These are phyloP conservation scores for Tulasnella sp. DNA, from an alignment of 768 basidiomycete species.

Conservation along the genomic window DNA sequence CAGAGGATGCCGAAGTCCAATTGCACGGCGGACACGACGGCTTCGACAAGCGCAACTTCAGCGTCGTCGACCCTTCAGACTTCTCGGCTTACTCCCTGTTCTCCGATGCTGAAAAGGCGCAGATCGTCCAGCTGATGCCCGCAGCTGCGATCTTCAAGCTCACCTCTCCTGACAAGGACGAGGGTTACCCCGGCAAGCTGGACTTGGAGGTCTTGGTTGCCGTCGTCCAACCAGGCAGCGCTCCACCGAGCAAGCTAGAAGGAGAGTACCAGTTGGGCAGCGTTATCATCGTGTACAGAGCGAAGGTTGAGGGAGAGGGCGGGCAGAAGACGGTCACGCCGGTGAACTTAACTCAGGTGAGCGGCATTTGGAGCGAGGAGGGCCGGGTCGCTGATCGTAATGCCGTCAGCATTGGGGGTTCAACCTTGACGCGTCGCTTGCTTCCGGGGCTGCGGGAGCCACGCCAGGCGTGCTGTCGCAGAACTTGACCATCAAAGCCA, in stretches of 20 bases:
- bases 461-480: slow-evolving; percentile 58
- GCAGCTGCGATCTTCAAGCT: slow-evolving; percentile 59
- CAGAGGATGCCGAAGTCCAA: slow-evolving; percentile 52
- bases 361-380: slow-evolving; percentile 31
- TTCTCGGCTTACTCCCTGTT: slow-evolving; percentile 50
- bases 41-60: slow-evolving; percentile 64
- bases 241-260: slow-evolving; percentile 40
- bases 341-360: slow-evolving; percentile 74
- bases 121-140: slow-evolving; percentile 46
- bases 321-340: slow-evolving; percentile 60
- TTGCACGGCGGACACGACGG: slow-evolving; percentile 73
- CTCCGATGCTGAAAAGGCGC: slow-evolving; percentile 55
- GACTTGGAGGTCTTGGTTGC: slow-evolving; percentile 61
- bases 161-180: slow-evolving; percentile 65
- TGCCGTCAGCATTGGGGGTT: slow-evolving; percentile 74
- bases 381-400: not conserved
- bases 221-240: slow-evolving; percentile 48
- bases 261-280: slow-evolving; percentile 60
- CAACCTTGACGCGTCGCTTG: slow-evolving; percentile 72
- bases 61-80: slow-evolving; percentile 46
- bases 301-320: slow-evolving; percentile 54
- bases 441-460: slow-evolving; percentile 44
- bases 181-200: slow-evolving; percentile 69
- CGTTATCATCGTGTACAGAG: slow-evolving; percentile 68
- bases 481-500: slow-evolving; percentile 51